phyloP scores from a whole-genome alignment of 345 rosid genomes.

The Brassica carinata region DNA sequence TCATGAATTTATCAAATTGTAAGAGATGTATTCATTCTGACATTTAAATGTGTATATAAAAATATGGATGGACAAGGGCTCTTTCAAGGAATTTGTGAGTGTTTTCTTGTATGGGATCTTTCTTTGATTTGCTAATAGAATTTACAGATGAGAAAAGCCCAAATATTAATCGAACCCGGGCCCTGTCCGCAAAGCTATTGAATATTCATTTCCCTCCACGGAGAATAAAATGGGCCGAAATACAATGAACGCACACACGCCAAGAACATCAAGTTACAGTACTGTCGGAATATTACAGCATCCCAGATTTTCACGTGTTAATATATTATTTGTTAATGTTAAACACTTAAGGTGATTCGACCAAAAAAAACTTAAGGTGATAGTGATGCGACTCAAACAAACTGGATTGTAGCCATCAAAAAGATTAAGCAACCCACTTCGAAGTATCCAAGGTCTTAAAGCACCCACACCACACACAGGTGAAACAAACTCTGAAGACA shows the following conservation, averaged over 20 bases:
- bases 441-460: slow-evolving; percentile 32
- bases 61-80: neutral
- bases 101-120: neutral
- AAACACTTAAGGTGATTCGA: neutral
- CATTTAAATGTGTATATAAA: too few species aligned
- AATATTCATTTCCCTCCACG: neutral
- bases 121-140: neutral
- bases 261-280: slow-evolving; percentile 30
- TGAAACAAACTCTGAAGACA: slow-evolving; percentile 30
- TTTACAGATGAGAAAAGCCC: neutral
- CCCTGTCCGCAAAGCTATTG: neutral
- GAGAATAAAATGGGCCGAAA: neutral
- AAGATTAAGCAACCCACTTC: slow-evolving; percentile 24
- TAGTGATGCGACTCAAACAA: slow-evolving; percentile 12
- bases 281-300: slow-evolving; percentile 35
- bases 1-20: neutral
- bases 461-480: neutral
- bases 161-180: neutral
- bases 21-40: neutral
- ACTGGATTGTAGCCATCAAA: slow-evolving; percentile 28
- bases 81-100: neutral
- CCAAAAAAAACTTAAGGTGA: neutral
- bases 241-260: neutral
- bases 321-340: neutral
- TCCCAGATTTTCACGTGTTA: slow-evolving; percentile 26